Base-by-base conservation (phyloP, 495 filamentous ascomycete species). In the Penicillium steckii region DNA sequence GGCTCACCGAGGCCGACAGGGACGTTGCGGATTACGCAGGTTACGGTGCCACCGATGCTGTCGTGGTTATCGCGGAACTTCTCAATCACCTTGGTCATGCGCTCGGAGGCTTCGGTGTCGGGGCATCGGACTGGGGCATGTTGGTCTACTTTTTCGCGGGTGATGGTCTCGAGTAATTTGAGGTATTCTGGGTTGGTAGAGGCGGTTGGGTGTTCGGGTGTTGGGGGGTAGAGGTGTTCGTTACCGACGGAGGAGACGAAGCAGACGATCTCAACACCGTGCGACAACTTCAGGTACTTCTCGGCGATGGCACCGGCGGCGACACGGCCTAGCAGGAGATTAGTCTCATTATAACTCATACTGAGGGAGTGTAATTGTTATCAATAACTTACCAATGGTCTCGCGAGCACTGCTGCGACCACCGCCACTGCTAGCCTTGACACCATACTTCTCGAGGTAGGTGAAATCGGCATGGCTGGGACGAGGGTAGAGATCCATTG, bases 401-500 rank as follows among this genome's bases (percentile, higher is more conserved):
- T 98, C 94, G 47, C 94, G 80, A 15, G 94, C 94, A 66, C 86
- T 91, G 69, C 89, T 94, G 55, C 95, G 82, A 22, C 94, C 95
- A 55, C 94, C 94, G 52, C 94, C 94, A 54, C 87, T 91, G 69
- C 85, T 89, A 5, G 95, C 91, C 77, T 95, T 94, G 48, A 97
- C 87, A 9, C 94, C 94, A 60, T 98, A 98, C 71, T 98, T 98
- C 75, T 93, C 87, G 41, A 96, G 81, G 70, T 97, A 97, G 56
- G 94, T 98, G 80, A 86, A 96, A 66, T 98, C 94, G 46, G 94
- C 94, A 70, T 98, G 94, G 67, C 85, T 90, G 8, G 94, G 94
- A 27, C 94, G 80, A 9, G 94, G 94, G 79, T 87, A 96, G 35
- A 82, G 68, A 68, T 97, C 90, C 85, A 97, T 98, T 35, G 92